A percentile compares a stretch with the other conserved stretches of the same genome.
Conservation (phyloP, 2,329 filamentous ascomycete species). For the Monilinia vaccinii-corymbosi region DNA sequence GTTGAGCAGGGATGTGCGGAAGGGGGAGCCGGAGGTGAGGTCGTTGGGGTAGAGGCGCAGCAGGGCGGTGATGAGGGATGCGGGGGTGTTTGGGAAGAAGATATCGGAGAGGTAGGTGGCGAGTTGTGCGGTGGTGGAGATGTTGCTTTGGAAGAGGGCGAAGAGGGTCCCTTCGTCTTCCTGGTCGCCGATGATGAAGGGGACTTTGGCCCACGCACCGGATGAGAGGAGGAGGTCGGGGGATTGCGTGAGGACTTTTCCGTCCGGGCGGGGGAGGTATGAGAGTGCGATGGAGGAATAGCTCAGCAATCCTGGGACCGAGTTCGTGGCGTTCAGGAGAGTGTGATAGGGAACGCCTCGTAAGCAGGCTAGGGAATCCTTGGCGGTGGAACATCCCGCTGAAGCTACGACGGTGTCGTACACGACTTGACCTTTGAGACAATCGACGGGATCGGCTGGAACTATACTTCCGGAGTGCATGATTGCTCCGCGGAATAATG, state of each 20-base stretch:
- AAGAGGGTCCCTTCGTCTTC: conserved; percentile 77
- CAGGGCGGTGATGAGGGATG: conserved; percentile 42
- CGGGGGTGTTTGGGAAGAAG: conserved; percentile 51
- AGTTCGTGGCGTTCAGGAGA: conserved; percentile 58
- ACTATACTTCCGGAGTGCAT: conserved; percentile 64
- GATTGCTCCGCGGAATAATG: conserved; percentile 67
- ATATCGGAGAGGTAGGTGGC: conserved; percentile 50
- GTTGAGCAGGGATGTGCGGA: conserved; percentile 59
- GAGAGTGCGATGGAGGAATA: conserved; percentile 62
- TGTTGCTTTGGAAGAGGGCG: conserved; percentile 57
- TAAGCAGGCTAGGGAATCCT: conserved; percentile 57
- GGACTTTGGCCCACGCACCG: conserved; percentile 49
- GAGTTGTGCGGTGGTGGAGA: conserved; percentile 51
- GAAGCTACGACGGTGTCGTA: conserved; percentile 53
- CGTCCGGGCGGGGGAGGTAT: conserved; percentile 68
- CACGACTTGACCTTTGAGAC: conserved; percentile 52
- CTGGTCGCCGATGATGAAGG: conserved; percentile 63
- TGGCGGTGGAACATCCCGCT: conserved; percentile 50
- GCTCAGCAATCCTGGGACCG: conserved; percentile 57
- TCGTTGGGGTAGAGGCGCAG: conserved; percentile 53
- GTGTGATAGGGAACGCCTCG: conserved; percentile 48
- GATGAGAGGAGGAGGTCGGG: conserved; percentile 47
- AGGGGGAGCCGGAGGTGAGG: conserved; percentile 52
- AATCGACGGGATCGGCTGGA: conserved; percentile 55
- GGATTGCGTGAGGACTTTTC: conserved; percentile 49